Conservation (phyloP, 2,329 filamentous ascomycete genomes). For the Fusarium nisikadoi region DNA sequence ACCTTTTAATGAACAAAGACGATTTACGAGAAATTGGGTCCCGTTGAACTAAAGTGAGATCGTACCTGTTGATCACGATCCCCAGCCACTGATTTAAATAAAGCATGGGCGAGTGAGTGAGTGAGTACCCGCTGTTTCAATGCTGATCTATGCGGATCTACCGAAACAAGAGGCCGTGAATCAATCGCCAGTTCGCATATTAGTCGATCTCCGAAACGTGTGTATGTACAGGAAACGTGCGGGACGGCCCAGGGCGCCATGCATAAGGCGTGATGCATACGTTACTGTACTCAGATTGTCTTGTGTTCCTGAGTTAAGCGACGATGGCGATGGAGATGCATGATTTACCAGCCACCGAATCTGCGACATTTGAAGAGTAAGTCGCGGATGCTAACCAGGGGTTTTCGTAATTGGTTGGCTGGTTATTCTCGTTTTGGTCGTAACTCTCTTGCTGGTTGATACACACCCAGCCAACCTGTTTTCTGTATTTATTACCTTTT, state of each 20-base stretch:
- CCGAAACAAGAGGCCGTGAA: constrained; percentile 9
- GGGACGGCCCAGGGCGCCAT: constrained; percentile 24
- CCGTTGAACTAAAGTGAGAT: neutral
- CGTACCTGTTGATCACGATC: constrained; percentile 33
- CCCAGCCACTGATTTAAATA: constrained; percentile 21
- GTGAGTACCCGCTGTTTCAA: neutral
- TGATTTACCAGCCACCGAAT: constrained; percentile 15
- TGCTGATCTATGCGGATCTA: constrained; percentile 1
- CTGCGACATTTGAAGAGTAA: constrained; percentile 1
- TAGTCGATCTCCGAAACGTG: constrained; percentile 15
- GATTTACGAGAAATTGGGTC: neutral
- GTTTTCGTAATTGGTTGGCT: neutral
- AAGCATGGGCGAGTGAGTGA: neutral
- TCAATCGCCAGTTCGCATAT: neutral
- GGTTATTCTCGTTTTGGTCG: neutral
- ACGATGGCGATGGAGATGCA: neutral
- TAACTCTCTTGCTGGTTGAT: constrained; percentile 3
- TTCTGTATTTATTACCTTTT: constrained; percentile 27
- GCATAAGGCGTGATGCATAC: constrained; percentile 7
- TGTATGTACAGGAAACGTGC: neutral
- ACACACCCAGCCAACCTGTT: constrained; percentile 31
- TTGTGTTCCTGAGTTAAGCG: constrained; percentile 26
- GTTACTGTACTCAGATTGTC: neutral
- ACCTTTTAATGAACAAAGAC: neutral
- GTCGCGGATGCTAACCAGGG: neutral